A percentile compares a stretch with the other conserved stretches of the same genome.
Evolutionary conservation across 1,284 basidiomycete genomes (phyloP).

Genomic region (Blastosporella zonata): DNA sequence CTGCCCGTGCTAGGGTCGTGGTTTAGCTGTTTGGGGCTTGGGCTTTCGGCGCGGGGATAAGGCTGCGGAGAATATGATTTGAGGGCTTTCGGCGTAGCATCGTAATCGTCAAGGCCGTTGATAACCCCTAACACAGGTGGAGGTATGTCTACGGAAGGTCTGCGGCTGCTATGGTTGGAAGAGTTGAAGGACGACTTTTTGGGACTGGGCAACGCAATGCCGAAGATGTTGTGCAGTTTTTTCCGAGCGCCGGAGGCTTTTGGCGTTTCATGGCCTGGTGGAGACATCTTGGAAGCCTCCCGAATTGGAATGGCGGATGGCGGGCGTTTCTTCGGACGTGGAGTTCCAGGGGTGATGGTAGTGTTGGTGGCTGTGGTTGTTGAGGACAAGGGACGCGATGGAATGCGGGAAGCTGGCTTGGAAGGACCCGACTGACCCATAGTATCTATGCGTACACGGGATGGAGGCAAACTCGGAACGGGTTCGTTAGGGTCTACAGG

Average conservation of each 20-base stretch:
- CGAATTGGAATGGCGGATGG: slow-evolving; percentile 27
- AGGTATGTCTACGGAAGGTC: slow-evolving; percentile 26
- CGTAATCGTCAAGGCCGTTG: slow-evolving; percentile 20
- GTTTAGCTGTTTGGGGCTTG: slow-evolving; percentile 24
- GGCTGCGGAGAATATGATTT: slow-evolving; percentile 22
- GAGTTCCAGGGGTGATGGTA: slow-evolving; percentile 53
- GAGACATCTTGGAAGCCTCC: slow-evolving; percentile 14
- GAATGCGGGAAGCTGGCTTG: slow-evolving; percentile 49
- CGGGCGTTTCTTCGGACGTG: slow-evolving; percentile 33
- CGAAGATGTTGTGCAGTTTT: slow-evolving; percentile 51
- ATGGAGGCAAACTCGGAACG: slow-evolving; percentile 23
- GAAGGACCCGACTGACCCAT: slow-evolving; percentile 29
- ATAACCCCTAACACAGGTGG: slow-evolving; percentile 24
- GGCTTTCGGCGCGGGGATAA: slow-evolving; percentile 26
- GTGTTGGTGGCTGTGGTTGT: slow-evolving; percentile 58
- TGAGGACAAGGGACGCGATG: slow-evolving; percentile 61
- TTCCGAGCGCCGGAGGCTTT: slow-evolving; percentile 34
- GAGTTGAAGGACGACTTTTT: slow-evolving; percentile 39
- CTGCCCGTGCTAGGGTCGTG: slow-evolving; percentile 15
- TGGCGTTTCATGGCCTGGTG: slow-evolving; percentile 28
- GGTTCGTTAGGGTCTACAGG: slow-evolving; percentile 21
- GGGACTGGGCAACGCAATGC: slow-evolving; percentile 40
- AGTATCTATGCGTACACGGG: slow-evolving; percentile 11
- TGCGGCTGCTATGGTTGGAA: slow-evolving; percentile 30
- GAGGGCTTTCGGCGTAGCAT: slow-evolving; percentile 28